Conservation (phyloP, 257 asterid genomes). For the Penstemon barbatus region DNA sequence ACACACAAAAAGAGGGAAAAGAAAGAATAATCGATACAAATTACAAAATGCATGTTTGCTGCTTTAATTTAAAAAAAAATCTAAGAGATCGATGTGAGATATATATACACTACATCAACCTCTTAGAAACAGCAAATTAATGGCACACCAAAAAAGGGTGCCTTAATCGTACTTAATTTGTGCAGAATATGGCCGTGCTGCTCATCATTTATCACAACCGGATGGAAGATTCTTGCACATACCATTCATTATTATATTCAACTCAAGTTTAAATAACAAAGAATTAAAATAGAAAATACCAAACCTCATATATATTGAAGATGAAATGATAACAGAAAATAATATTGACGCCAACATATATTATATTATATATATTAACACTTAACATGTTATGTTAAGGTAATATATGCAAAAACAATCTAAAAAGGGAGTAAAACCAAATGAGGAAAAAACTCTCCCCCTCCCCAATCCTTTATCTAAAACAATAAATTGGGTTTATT, state of each 20-base stretch:
- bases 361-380: neutral
- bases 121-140: constrained; percentile 34
- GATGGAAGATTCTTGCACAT: constrained; percentile 50
- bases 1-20: too few species aligned
- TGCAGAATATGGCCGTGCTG: constrained; percentile 52
- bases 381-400: neutral
- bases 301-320: neutral
- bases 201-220: constrained; percentile 33
- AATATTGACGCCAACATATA: too few species aligned
- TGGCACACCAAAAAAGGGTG: constrained; percentile 12
- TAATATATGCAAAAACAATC: neutral
- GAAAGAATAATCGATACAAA: neutral
- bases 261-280: neutral
- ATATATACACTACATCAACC: neutral
- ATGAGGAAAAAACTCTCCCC: too few species aligned
- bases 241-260: neutral
- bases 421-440: neutral
- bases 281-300: neutral
- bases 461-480: too few species aligned
- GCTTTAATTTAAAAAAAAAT: neutral
- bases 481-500: too few species aligned
- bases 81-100: constrained; percentile 20
- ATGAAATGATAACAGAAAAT: too few species aligned
- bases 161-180: constrained; percentile 27
- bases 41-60: constrained; percentile 25